Evolutionary conservation across 352 stramenopile genomes (phyloP).

Genomic region (Phytophthora meadii): DNA sequence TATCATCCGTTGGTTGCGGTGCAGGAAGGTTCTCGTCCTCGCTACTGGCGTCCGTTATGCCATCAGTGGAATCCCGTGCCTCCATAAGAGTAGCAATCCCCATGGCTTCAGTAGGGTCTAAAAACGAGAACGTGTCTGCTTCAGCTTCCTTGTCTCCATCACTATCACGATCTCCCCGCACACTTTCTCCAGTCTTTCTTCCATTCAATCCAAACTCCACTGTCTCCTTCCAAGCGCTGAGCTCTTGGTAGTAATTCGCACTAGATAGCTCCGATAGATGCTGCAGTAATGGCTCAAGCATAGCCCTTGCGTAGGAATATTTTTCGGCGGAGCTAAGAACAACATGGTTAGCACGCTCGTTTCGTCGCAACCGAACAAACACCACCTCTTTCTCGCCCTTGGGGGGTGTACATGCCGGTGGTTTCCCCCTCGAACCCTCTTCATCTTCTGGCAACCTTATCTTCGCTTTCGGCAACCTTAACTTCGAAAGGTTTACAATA

Average conservation of each 20-base stretch:
- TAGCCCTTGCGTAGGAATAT: slow-evolving; percentile 16
- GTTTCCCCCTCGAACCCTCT: no score
- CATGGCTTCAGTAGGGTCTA: no score
- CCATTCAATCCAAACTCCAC: slow-evolving; percentile 1
- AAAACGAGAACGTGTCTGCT: no score
- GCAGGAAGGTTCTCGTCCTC: no score
- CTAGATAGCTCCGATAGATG: slow-evolving; percentile 18
- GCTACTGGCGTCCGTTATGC: no score
- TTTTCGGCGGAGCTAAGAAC: slow-evolving; percentile 14
- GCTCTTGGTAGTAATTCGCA: slow-evolving; percentile 16
- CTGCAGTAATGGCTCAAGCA: slow-evolving; percentile 16
- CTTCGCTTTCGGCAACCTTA: slow-evolving; percentile 1
- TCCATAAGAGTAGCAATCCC: no score
- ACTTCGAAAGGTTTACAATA: neutral
- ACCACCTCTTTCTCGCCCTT: slow-evolving; percentile 4
- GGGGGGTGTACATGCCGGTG: neutral
- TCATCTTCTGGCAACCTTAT: neutral
- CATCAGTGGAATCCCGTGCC: no score
- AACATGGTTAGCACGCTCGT: slow-evolving; percentile 12
- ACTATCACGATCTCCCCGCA: neutral
- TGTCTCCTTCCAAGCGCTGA: slow-evolving; percentile 11
- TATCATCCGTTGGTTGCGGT: no score
- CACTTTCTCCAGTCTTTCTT: neutral
- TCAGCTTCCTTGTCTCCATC: neutral
- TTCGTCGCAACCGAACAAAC: slow-evolving; percentile 8